Evolutionary conservation across 352 stramenopile genomes (phyloP), one percentile per base, ranked within the genome.

Genomic region (Globisporangium rhizosaccharum): DNA sequence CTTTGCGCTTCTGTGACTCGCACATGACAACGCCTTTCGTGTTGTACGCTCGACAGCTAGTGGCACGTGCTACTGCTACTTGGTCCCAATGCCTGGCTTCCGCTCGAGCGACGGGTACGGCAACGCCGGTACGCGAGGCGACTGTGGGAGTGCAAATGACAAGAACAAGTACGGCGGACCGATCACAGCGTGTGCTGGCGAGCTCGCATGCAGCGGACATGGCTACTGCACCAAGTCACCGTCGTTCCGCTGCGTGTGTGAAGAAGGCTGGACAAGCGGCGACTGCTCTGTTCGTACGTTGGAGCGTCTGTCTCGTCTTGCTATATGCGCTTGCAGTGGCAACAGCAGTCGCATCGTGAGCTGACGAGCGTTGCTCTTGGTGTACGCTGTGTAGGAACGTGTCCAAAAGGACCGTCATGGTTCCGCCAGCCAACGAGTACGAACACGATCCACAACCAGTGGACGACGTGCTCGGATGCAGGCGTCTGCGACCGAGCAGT

Each of bases 131-230:
- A 74, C 71, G 37, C 77, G 88, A n/a, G 94, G 88, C 14, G 94
- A 98, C 69, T 98, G 95, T 53, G 95, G 94, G 8, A 88, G 88
- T 56, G 83, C 82, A 15, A 87, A 92, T 55, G 79, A 86, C 51
- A 78, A 87, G 28, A 96, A 88, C 46, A 70, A 86, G 41, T 92
- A 90, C 53, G 79, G 79, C 10, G 80, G 82, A 1, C 17, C 65
- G 1, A 88, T 90, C 56, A 76, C 66, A 39, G 52, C 76, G 1
- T 92, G 83, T 49, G 62, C 80, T 0, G 83, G 83, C 0, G 81
- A 90, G 55, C 59, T 91, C 7, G 63, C 77, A n/a, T 93, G 83
- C 59, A 93, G 76, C 53, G 83, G 81, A 1, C 83, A 88, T 39
- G 81, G 83, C 5, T 83, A 82, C 50, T 93, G 83, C 61, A 73